Percentiles rank a stretch among this genome's conserved stretches.
Conservation (phyloP, 2,329 filamentous ascomycete species). For the Aspergillus aculeatinus region DNA sequence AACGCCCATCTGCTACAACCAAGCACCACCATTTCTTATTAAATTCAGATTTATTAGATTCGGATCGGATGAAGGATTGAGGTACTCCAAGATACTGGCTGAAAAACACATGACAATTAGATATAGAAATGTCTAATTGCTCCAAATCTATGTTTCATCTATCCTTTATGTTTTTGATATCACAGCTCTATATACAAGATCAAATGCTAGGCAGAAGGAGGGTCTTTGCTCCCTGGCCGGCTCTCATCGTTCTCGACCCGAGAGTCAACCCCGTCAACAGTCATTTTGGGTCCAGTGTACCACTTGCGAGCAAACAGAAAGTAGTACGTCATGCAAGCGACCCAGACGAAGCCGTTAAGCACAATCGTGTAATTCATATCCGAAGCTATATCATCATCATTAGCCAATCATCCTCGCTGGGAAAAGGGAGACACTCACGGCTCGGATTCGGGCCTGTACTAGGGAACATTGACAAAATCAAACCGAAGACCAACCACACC, state of each 20-base stretch:
- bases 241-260: slow-evolving; percentile 3
- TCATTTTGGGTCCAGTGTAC: slow-evolving; percentile 62
- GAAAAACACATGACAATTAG: no score
- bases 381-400: slow-evolving; percentile 30
- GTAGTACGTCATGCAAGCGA: slow-evolving; percentile 57
- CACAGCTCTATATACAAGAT: not conserved
- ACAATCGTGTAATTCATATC: slow-evolving; percentile 65
- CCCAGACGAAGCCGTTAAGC: slow-evolving; percentile 60
- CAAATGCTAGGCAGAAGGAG: not conserved
- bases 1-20: no score
- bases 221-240: slow-evolving; percentile 19
- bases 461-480: slow-evolving; percentile 60
- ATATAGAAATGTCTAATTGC: no score
- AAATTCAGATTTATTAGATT: no score
- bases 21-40: no score
- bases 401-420: slow-evolving; percentile 7
- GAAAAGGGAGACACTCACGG: slow-evolving; percentile 28
- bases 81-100: no score
- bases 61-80: no score
- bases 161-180: no score
- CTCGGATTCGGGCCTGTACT: slow-evolving; percentile 54
- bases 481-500: slow-evolving; percentile 56
- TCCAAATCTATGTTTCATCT: no score
- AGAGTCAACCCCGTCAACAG: slow-evolving; percentile 41
- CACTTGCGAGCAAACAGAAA: slow-evolving; percentile 58